Evolutionary conservation across 768 basidiomycete genomes (phyloP).

Genomic region (Boletus coccyginus): DNA sequence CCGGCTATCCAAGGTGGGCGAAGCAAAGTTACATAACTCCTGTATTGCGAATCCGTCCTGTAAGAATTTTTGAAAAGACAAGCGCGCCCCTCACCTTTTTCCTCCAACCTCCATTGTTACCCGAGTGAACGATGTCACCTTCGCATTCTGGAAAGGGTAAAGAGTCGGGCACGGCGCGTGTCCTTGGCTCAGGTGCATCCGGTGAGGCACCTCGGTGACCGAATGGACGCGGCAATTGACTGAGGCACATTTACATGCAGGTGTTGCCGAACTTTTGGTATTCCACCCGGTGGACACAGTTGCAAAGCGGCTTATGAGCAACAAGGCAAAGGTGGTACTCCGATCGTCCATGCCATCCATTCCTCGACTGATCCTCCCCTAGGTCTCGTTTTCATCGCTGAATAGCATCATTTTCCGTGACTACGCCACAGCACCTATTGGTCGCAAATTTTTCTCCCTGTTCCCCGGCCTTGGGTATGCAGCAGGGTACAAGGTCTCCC

Average conservation of each 20-base stretch:
- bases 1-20: slow-evolving; percentile 2
- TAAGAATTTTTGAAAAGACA: slow-evolving; percentile 2
- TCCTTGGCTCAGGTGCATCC: slow-evolving; percentile 90
- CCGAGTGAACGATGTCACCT: slow-evolving; percentile 43
- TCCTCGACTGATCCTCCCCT: background rate
- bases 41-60: slow-evolving; percentile 5
- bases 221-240: background rate
- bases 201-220: slow-evolving; percentile 42
- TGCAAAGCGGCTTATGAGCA: slow-evolving; percentile 98
- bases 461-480: slow-evolving; percentile 99
- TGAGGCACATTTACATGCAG: slow-evolving; percentile 35
- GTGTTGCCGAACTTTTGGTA: slow-evolving; percentile 90
- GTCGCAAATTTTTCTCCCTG: slow-evolving; percentile 78
- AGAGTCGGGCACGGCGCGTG: slow-evolving; percentile 87
- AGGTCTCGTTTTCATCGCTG: slow-evolving; percentile 65
- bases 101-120: background rate
- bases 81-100: too few species aligned
- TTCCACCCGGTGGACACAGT: slow-evolving; percentile 98
- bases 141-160: slow-evolving; percentile 46
- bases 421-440: slow-evolving; percentile 63
- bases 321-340: slow-evolving; percentile 71
- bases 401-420: slow-evolving; percentile 87
- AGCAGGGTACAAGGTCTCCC: slow-evolving; percentile 94
- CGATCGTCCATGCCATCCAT: background rate
- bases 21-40: slow-evolving; percentile 22